Base-by-base conservation (phyloP, 139 green algal species). In the Pleodorina starrii region DNA sequence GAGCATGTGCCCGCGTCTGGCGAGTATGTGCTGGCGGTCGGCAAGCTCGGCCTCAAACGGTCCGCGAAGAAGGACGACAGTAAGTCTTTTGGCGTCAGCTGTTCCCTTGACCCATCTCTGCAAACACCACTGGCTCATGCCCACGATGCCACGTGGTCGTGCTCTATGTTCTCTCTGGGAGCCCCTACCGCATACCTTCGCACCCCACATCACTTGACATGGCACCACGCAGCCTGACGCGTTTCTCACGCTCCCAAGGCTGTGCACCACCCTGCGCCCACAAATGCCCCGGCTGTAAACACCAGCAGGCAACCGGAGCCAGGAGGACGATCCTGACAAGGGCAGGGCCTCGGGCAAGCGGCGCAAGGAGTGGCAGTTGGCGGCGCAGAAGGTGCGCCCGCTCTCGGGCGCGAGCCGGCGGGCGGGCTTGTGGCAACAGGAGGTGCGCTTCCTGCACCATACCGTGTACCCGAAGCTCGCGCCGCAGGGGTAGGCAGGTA, bases 321-420 rank as follows among this genome's bases (percentile, higher is more conserved):
- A 44, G 11, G 44, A 82, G 25, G 74, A 77, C 2, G 69, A 50
- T 36, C 36, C 9, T 3, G 74, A 66, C 27, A 5, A 11, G 11
- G 32, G 29, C 46, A 63, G 21, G 25, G 74, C 25, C 14, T 5
- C 44, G 12, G 74, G 32, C 10, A 82, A 82, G 44, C 74, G 74
- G 11, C 74, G 74, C 44, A 82, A 82, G 74, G 74, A 82, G 5
- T 82, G 74, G 74, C 74, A 82, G n/a, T 25, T 82, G 74, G 43
- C 74, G 2, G 43, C 35, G 27, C 74, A 82, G n/a, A 66, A 66
- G 44, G 74, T 82, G 14, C 43, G 32, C 10, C 27, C 29, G 9
- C n/a, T 63, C 14, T 25, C 25, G n/a, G 44, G 46, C 66, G 27
- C 44, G 9, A 19, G 6, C 2, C 29, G 42, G 5, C 74, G 74